Evolutionary conservation across 306 rosid genomes (phyloP).

Genomic region (cucumber (Cucumis sativus)): DNA sequence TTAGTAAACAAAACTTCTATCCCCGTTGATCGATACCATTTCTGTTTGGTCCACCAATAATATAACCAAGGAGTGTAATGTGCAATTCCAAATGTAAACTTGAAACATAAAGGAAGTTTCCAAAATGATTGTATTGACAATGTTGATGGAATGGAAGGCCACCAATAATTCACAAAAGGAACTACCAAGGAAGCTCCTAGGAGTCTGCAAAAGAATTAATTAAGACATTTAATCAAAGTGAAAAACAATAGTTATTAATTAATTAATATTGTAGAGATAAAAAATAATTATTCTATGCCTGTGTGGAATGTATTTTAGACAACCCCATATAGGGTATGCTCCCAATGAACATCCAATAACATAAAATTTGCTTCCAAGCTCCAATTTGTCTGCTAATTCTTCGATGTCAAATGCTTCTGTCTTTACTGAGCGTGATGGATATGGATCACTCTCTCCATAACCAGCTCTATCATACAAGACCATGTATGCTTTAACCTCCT

Average conservation of each 20-base stretch:
- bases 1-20: constrained; percentile 4
- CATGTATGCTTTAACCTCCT: neutral
- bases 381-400: neutral
- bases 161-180: constrained; percentile 65
- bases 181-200: neutral
- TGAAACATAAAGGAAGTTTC: constrained; percentile 20
- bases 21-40: constrained; percentile 39
- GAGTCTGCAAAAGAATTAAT: too few species aligned
- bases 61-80: constrained; percentile 59
- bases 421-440: neutral
- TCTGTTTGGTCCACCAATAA: constrained; percentile 76
- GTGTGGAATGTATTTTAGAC: neutral
- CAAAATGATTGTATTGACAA: constrained; percentile 21
- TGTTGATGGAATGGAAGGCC: constrained; percentile 41
- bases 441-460: neutral
- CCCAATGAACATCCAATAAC: neutral
- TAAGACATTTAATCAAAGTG: too few species aligned
- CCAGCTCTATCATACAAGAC: neutral
- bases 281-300: neutral
- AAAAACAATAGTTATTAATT: too few species aligned
- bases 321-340: neutral
- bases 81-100: constrained; percentile 40
- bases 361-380: neutral
- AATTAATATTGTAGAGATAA: too few species aligned
- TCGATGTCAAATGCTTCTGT: neutral